phyloP scores from a whole-genome alignment of 768 basidiomycete genomes.

The Leucogyrophana mollusca region DNA sequence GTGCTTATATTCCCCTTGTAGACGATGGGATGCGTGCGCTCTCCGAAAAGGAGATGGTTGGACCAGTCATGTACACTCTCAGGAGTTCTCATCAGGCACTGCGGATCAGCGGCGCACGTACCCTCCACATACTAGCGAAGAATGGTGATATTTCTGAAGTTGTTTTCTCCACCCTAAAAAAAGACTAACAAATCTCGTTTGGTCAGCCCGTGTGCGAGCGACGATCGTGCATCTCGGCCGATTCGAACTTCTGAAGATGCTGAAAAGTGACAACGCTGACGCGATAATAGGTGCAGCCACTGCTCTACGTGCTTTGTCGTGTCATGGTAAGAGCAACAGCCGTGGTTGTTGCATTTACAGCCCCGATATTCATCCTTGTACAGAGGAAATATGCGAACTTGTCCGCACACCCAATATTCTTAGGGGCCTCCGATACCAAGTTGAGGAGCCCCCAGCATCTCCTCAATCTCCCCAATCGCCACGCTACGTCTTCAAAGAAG shows the following conservation, averaged over 20 bases:
- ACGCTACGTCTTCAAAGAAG: too few relatives aligned
- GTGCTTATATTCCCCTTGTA: background rate
- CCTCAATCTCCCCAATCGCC: too few relatives aligned
- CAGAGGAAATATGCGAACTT: too few relatives aligned
- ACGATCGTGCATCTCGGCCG: slow-evolving; percentile 7
- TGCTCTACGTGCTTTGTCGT: slow-evolving; percentile 10
- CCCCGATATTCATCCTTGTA: too few relatives aligned
- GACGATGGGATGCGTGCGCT: slow-evolving; percentile 7
- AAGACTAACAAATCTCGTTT: background rate
- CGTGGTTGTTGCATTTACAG: too few relatives aligned
- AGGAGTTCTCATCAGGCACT: slow-evolving; percentile 12
- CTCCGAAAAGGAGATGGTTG: slow-evolving; percentile 6
- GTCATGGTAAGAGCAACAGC: slow-evolving; percentile 11
- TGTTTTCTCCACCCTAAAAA: too few relatives aligned
- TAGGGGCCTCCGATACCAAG: too few relatives aligned
- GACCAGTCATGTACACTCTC: slow-evolving; percentile 14
- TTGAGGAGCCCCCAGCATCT: too few relatives aligned
- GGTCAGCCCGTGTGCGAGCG: slow-evolving; percentile 12
- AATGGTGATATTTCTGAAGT: slow-evolving; percentile 7
- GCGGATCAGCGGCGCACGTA: slow-evolving; percentile 14
- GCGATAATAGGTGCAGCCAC: slow-evolving; percentile 16
- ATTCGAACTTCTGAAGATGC: slow-evolving; percentile 10
- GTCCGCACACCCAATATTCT: too few relatives aligned
- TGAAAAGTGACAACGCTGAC: slow-evolving; percentile 13
- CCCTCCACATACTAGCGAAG: slow-evolving; percentile 11